Conservation (phyloP, 2,329 filamentous ascomycete species). For the Neonectria ditissima region DNA sequence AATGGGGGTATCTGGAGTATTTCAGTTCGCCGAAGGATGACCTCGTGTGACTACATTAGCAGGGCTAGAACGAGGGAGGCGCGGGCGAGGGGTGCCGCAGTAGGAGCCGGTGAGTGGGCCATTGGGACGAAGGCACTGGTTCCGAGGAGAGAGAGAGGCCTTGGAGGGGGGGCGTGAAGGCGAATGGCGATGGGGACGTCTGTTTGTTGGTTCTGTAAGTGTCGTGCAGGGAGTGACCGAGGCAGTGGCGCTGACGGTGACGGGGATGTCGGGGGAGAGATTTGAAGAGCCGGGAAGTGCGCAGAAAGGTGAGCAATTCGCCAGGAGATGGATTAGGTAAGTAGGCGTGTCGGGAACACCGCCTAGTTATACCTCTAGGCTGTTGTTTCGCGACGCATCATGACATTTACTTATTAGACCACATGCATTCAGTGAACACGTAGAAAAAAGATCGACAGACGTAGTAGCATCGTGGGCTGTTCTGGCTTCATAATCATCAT, state of each 20-base stretch:
- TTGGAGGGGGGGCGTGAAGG: no score
- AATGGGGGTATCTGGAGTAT: conserved; percentile 18
- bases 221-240: neutral
- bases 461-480: neutral
- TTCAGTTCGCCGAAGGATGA: conserved; percentile 19
- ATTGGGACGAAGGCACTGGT: neutral
- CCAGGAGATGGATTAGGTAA: no score
- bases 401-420: neutral
- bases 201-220: neutral
- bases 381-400: neutral
- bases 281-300: no score
- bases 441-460: neutral
- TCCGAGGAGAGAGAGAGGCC: no score
- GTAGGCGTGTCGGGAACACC: no score
- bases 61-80: conserved; percentile 3
- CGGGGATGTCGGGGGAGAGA: neutral
- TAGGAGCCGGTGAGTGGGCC: conserved; percentile 13
- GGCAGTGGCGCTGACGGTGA: no score
- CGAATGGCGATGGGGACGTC: neutral
- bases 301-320: neutral
- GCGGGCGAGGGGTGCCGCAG: neutral
- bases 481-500: no score
- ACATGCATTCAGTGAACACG: neutral
- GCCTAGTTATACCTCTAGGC: neutral
- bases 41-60: conserved; percentile 14